Conservation (phyloP, 768 basidiomycete genomes). For the Boletus bicolor region DNA sequence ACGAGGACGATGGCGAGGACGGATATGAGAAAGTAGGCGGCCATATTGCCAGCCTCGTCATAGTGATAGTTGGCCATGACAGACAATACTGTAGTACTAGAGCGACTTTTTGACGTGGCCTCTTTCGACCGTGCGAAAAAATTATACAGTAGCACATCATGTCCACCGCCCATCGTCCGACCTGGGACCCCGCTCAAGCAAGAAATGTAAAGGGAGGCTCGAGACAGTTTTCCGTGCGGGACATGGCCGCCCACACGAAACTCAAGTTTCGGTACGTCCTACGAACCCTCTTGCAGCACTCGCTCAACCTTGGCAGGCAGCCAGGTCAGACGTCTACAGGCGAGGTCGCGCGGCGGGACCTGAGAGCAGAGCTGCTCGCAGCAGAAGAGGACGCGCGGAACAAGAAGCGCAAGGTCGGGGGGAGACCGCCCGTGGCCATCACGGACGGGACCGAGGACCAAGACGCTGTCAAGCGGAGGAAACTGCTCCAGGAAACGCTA, state of each 20-base stretch:
- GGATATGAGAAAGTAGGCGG: slow-evolving; percentile 87
- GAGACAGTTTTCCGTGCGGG: slow-evolving; percentile 87
- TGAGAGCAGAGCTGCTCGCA: slow-evolving; percentile 75
- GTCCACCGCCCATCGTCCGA: slow-evolving; percentile 92
- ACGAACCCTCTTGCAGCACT: rapidly evolving
- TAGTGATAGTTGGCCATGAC: slow-evolving; percentile 76
- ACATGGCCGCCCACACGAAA: slow-evolving; percentile 94
- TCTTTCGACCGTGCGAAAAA: slow-evolving; percentile 7
- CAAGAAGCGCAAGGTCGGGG: slow-evolving; percentile 91
- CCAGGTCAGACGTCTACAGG: slow-evolving; percentile 80
- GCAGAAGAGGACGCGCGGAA: slow-evolving; percentile 88
- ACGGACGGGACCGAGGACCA: slow-evolving; percentile 51
- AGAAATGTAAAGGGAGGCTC: slow-evolving; percentile 90
- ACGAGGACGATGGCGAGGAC: slow-evolving; percentile 81
- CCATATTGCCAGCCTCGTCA: slow-evolving; percentile 84
- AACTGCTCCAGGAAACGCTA: slow-evolving; percentile 79
- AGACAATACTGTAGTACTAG: background rate
- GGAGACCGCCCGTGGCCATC: slow-evolving; percentile 42
- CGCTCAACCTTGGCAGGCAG: slow-evolving; percentile 47
- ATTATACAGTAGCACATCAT: slow-evolving; percentile 33
- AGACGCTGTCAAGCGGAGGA: slow-evolving; percentile 75
- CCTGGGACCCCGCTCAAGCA: slow-evolving; percentile 97
- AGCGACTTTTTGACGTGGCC: slow-evolving; percentile 13
- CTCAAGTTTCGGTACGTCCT: slow-evolving; percentile 86
- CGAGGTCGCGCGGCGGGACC: slow-evolving; percentile 77